Evolutionary conservation across 2,329 filamentous ascomycete genomes (phyloP), one percentile per base, ranked within the genome.

Genomic region (Dothideomycetes sp.): DNA sequence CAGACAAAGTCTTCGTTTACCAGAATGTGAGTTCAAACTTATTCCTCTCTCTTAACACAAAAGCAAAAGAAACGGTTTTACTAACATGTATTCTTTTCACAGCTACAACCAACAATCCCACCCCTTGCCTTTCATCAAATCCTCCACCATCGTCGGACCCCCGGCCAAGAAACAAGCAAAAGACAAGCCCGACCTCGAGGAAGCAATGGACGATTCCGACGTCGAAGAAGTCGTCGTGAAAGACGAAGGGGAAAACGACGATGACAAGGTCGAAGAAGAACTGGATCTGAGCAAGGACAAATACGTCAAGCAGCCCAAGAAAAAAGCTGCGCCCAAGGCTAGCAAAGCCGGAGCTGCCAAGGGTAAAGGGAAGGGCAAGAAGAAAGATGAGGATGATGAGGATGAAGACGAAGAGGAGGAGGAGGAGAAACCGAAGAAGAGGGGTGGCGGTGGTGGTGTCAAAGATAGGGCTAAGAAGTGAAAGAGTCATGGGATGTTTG

Each of bases 71-170:
- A n/a, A n/a, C n/a, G 8, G 11, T 12, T 27, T 7, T 12, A 18
- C 54, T 55, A 29, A 56, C 43, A 38, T 34, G n/a, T n/a, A n/a
- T n/a, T 15, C 8, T 22, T 3, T 13, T 38, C 23, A 33, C 50
- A 89, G 84, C 41, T 91, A 98, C 61, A 98, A 98, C 52, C 64
- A 73, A 45, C 82, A 81, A 64, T 80, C 80, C 13, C 91, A 98
- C 51, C 89, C 89, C 0, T 66, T 98, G 37, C 88, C 91, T 1
- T 98, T 95, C 64, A 94, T 96, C 78, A 96, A 95, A 64, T 85
- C 88, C 2, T 86, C 76, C 53, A 84, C 73, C 48, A 74, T 91
- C 12, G 61, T 77, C 8, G 82, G 78, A 3, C 78, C 85, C 4
- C n/a, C n/a, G n/a, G 86, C 84, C 67, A 81, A 79, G 53, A 66